Evolutionary conservation across 768 basidiomycete species (phyloP).

Genomic region (Mycena rebaudengoi): DNA sequence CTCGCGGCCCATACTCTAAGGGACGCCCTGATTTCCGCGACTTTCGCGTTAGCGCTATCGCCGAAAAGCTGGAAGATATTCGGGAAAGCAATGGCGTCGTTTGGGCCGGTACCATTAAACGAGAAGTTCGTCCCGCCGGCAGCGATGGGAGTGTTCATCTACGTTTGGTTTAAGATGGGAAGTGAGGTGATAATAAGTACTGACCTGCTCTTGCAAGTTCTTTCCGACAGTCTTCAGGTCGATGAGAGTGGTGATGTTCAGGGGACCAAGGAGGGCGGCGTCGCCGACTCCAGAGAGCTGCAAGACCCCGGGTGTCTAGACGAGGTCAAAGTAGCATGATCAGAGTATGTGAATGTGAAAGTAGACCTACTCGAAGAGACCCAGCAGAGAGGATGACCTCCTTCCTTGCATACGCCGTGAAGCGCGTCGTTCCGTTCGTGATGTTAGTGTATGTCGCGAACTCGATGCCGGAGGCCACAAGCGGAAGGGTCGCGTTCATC

Average conservation of each 20-base stretch:
- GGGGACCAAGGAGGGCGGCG: constrained; percentile 46
- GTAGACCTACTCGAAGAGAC: constrained; percentile 46
- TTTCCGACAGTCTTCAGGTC: constrained; percentile 59
- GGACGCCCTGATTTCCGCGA: constrained; percentile 43
- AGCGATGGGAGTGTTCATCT: constrained; percentile 51
- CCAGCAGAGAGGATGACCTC: constrained; percentile 65
- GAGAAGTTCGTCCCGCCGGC: constrained; percentile 47
- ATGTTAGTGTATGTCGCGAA: constrained; percentile 47
- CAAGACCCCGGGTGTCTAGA: constrained; percentile 54
- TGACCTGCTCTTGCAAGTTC: constrained; percentile 65
- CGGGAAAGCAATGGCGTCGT: constrained; percentile 58
- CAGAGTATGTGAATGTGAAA: not conserved
- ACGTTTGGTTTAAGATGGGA: too few relatives aligned
- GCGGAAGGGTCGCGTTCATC: constrained; percentile 42
- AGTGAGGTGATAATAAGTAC: too few relatives aligned
- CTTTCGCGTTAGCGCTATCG: constrained; percentile 36
- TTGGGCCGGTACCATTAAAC: constrained; percentile 50
- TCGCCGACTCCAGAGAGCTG: constrained; percentile 69
- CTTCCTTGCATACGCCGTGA: constrained; percentile 50
- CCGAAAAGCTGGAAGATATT: constrained; percentile 59
- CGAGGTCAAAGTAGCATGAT: not conserved
- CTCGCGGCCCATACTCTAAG: constrained; percentile 51
- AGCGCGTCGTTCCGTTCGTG: constrained; percentile 45
- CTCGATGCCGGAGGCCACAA: constrained; percentile 54
- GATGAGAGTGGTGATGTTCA: constrained; percentile 55